These are phyloP conservation scores for Daldinia caldariorum DNA, from an alignment of 495 filamentous ascomycete genomes.

Conservation along the genomic window DNA sequence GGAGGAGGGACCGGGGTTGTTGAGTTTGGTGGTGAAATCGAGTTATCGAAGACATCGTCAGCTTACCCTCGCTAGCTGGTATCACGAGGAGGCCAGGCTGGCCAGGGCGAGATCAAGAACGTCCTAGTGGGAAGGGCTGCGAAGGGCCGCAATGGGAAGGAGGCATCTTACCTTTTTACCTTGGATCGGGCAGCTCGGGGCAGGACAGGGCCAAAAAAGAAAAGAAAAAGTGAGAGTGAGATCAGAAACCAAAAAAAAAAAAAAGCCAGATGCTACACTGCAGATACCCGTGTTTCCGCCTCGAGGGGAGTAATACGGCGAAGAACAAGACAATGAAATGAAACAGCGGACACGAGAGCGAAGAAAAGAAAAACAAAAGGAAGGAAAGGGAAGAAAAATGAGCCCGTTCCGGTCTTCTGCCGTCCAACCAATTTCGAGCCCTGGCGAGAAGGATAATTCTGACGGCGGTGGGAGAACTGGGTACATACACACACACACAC, in stretches of 20 bases:
- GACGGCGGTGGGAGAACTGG: neutral
- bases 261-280: conserved; percentile 20
- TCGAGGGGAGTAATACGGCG: conserved; percentile 26
- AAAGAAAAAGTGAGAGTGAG: conserved; percentile 11
- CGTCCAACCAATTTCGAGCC: conserved; percentile 7
- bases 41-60: neutral
- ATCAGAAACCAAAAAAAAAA: conserved; percentile 18
- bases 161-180: conserved; percentile 4
- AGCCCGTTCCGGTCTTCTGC: neutral
- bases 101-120: neutral
- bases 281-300: conserved; percentile 30
- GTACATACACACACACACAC: neutral
- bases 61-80: neutral
- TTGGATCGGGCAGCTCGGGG: too few relatives aligned
- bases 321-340: conserved; percentile 10
- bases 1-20: too few relatives aligned
- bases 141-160: conserved; percentile 26
- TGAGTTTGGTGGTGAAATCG: conserved; percentile 4
- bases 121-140: conserved; percentile 9
- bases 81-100: neutral
- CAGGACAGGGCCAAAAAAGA: too few relatives aligned
- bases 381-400: conserved; percentile 4
- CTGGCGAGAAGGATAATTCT: conserved; percentile 5
- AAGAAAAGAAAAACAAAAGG: conserved; percentile 14
- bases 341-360: conserved; percentile 1